These are phyloP conservation scores for Tarenaya hassleriana DNA, from an alignment of 345 rosid species.

Conservation along the genomic window DNA sequence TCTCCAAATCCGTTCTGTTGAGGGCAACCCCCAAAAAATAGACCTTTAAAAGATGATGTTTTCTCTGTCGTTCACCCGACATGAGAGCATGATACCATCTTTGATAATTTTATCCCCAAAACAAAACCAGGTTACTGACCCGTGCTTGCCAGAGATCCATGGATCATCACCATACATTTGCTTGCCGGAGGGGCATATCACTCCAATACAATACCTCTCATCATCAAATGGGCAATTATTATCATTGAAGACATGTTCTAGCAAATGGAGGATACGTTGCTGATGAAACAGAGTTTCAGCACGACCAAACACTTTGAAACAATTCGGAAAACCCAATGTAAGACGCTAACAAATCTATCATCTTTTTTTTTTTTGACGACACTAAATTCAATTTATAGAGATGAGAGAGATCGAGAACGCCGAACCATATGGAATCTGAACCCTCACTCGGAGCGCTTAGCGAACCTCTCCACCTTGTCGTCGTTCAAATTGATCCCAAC, in stretches of 20 bases:
- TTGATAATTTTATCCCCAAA: too few relatives aligned
- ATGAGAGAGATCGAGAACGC: not conserved
- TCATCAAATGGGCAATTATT: too few relatives aligned
- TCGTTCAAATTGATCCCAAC: slow-evolving; percentile 64
- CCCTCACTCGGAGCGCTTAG: slow-evolving; percentile 47
- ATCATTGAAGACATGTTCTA: slow-evolving; percentile 29
- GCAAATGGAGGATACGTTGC: slow-evolving; percentile 17
- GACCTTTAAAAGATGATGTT: too few relatives aligned
- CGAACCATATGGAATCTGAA: slow-evolving; percentile 22
- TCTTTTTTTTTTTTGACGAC: not conserved
- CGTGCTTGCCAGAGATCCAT: too few relatives aligned
- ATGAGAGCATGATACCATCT: too few relatives aligned
- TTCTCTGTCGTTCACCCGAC: too few relatives aligned
- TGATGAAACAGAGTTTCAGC: slow-evolving; percentile 12
- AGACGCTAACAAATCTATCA: slow-evolving; percentile 23
- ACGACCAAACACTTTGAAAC: slow-evolving; percentile 22
- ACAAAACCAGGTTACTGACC: too few relatives aligned
- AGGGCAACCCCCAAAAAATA: too few relatives aligned
- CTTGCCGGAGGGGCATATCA: too few relatives aligned
- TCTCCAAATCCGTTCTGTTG: too few relatives aligned
- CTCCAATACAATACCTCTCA: too few relatives aligned
- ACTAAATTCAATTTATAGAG: not conserved
- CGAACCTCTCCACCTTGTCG: slow-evolving; percentile 68
- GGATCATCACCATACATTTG: too few relatives aligned
- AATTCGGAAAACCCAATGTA: slow-evolving; percentile 12